phyloP scores from a whole-genome alignment of 495 filamentous ascomycete genomes.

The Penicillium coffeae region DNA sequence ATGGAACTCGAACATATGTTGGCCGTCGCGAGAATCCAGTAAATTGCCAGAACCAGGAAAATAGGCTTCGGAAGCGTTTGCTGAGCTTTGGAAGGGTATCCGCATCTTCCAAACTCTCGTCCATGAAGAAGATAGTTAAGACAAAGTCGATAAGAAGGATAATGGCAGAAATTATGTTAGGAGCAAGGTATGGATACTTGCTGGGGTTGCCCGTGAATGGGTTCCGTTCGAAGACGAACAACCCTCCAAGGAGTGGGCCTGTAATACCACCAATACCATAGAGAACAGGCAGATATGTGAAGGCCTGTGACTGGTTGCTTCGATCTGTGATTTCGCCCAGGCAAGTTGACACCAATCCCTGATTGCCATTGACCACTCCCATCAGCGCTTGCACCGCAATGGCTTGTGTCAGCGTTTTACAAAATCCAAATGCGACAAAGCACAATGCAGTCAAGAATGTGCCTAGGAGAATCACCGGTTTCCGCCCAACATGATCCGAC shows the following conservation, averaged over 20 bases:
- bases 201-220: constrained; percentile 51
- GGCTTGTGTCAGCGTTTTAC: constrained; percentile 75
- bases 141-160: constrained; percentile 71
- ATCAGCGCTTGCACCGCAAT: constrained; percentile 81
- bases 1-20: constrained; percentile 50
- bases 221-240: constrained; percentile 61
- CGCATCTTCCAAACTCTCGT: constrained; percentile 81
- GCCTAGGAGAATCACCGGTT: constrained; percentile 85
- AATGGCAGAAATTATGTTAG: constrained; percentile 71
- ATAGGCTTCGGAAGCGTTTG: constrained; percentile 54
- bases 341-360: constrained; percentile 82
- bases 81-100: constrained; percentile 59
- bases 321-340: constrained; percentile 93
- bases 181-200: constrained; percentile 77
- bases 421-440: constrained; percentile 87
- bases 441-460: constrained; percentile 75
- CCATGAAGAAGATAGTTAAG: constrained; percentile 69
- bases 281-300: constrained; percentile 87
- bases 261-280: constrained; percentile 93
- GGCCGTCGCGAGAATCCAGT: constrained; percentile 54
- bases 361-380: constrained; percentile 91
- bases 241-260: constrained; percentile 83
- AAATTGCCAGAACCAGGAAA: constrained; percentile 73
- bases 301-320: constrained; percentile 87
- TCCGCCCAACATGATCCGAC: constrained; percentile 84